Evolutionary conservation across 2,329 filamentous ascomycete genomes (phyloP), one percentile per base, ranked within the genome.

Genomic region (Trichoderma cornu-damae): DNA sequence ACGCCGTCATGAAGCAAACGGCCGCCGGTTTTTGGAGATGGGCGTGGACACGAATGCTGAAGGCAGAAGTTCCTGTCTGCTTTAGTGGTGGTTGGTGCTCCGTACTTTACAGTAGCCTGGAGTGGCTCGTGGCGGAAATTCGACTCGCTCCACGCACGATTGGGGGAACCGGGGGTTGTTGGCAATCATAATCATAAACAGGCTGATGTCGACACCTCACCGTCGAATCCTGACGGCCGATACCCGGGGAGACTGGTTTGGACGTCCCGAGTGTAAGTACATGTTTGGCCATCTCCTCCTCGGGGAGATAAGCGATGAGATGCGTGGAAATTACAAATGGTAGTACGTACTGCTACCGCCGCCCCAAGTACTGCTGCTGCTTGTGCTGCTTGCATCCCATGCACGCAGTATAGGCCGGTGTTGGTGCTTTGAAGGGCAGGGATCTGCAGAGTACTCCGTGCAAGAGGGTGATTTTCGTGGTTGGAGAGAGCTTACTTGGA

Each of bases 291-390:
- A 26, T 34, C 43, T 18, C 11, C 11, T 44, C 20, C 22, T 30
- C 34, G 20, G 30, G 42, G 42, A 46, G 52, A 55, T 55, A 47
- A 55, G 52, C 52, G 42, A 55, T 34, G 22, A 47, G 52, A 55
- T 55, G 38, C 52, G 18, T 55, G 52, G 52, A 55, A 47, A 55
- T 55, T 55, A 54, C 42, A 47, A 55, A 30, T 55, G 52, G 47
- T 38, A 38, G 47, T 35, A 49, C 28, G 30, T 37, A 37, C 30
- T 24, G 20, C 30, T 37, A 35, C 30, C 32, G 20, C n/a, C 20
- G 43, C 49, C 28, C 32, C 30, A 34, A 37, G 40, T 28, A 26
- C 11, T 12, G n/a, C 20, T 14, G 26, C 38, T n/a, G n/a, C n/a
- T n/a, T n/a, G n/a, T n/a, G n/a, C n/a, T n/a, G n/a, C n/a, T n/a